Evolutionary conservation across 768 basidiomycete species (phyloP).

Genomic region (Lentinula sp.): DNA sequence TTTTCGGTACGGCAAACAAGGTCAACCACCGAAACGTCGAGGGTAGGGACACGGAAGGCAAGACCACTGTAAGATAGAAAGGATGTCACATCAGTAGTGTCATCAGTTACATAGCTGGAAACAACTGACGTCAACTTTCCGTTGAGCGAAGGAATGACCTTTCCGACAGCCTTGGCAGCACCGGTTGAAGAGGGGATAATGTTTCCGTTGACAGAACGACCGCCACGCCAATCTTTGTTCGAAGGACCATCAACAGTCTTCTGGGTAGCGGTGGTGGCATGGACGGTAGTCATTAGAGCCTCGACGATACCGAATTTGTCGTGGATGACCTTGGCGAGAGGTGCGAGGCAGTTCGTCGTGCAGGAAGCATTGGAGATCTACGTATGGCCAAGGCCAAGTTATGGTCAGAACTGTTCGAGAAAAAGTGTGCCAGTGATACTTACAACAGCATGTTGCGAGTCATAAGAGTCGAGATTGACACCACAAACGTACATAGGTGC

Average conservation of each 20-base stretch:
- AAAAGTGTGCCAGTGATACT: conserved; percentile 22
- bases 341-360: conserved; percentile 99
- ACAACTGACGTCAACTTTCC: conserved; percentile 89
- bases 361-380: conserved; percentile 98
- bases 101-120: not conserved
- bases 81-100: not conserved
- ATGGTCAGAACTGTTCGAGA: too few relatives aligned
- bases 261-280: conserved; percentile 93
- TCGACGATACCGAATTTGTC: conserved; percentile 97
- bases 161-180: conserved; percentile 98
- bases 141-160: conserved; percentile 94
- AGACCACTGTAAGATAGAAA: conserved; percentile 57
- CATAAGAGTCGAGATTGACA: conserved; percentile 93
- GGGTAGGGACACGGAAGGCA: conserved; percentile 94
- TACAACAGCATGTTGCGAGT: conserved; percentile 82
- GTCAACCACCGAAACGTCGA: conserved; percentile 97
- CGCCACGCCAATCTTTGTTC: conserved; percentile 95
- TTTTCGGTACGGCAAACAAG: conserved; percentile 91
- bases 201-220: conserved; percentile 94
- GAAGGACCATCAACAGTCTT: conserved; percentile 95
- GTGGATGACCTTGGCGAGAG: conserved; percentile 95
- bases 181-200: conserved; percentile 99
- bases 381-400: too few relatives aligned
- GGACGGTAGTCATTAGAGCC: conserved; percentile 98
- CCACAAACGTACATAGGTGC: conserved; percentile 93